A percentile compares a stretch with the other conserved stretches of the same genome.
phyloP scores from a whole-genome alignment of 2,329 filamentous ascomycete genomes.

The Gnomoniopsis sp. region DNA sequence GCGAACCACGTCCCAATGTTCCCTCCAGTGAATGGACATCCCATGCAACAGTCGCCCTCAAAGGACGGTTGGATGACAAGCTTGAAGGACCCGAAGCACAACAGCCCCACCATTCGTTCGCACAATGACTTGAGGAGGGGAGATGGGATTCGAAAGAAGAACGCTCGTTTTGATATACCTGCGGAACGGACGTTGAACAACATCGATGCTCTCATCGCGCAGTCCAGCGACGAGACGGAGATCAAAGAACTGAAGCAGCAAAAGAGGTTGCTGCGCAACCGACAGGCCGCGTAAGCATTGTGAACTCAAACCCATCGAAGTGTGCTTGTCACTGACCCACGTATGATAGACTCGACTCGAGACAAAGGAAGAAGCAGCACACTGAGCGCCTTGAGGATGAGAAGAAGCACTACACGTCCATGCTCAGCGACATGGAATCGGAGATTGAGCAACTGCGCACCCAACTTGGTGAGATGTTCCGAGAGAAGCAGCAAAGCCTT shows the following conservation, averaged over 20 bases:
- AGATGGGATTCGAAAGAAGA: constrained; percentile 97
- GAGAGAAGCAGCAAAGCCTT: constrained; percentile 71
- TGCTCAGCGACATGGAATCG: constrained; percentile 77
- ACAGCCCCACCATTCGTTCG: constrained; percentile 67
- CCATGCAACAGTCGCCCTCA: constrained; percentile 53
- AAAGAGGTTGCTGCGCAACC: constrained; percentile 89
- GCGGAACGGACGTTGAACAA: constrained; percentile 87
- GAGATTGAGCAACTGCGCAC: constrained; percentile 66
- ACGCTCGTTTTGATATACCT: constrained; percentile 95
- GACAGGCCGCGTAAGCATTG: constrained; percentile 84
- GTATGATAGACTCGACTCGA: constrained; percentile 75
- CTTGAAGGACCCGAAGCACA: constrained; percentile 53
- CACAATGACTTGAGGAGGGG: constrained; percentile 75
- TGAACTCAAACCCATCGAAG: constrained; percentile 6
- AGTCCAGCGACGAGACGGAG: constrained; percentile 85
- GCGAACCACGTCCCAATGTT: constrained; percentile 52
- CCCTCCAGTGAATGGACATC: constrained; percentile 42
- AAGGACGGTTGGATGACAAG: constrained; percentile 54
- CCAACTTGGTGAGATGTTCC: constrained; percentile 67
- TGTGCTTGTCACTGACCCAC: constrained; percentile 18
- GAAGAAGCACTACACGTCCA: constrained; percentile 82
- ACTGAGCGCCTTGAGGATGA: constrained; percentile 95
- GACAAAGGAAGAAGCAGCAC: constrained; percentile 97
- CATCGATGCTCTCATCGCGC: constrained; percentile 88
- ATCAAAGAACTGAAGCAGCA: constrained; percentile 99